Evolutionary conservation across 2,329 filamentous ascomycete genomes (phyloP).

Genomic region (Lecanosticta acicola): DNA sequence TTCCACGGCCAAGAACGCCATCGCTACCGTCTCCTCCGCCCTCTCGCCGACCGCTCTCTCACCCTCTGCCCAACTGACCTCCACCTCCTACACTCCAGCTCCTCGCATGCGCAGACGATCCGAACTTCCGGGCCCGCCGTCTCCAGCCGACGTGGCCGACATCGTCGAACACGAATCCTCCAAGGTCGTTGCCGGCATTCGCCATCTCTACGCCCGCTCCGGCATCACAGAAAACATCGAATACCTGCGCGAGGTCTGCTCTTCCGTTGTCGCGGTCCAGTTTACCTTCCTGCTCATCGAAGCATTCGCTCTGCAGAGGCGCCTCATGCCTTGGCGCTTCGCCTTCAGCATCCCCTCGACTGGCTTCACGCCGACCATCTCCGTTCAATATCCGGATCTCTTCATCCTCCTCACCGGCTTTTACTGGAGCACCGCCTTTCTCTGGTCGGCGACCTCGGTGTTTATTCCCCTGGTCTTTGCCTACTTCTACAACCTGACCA

Average conservation of each 20-base stretch:
- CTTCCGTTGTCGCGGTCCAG: slow-evolving; percentile 67
- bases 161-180: slow-evolving; percentile 67
- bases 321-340: slow-evolving; percentile 66
- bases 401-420: slow-evolving; percentile 67
- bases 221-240: slow-evolving; percentile 62
- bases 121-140: slow-evolving; percentile 58
- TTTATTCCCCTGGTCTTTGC: slow-evolving; percentile 65
- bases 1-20: slow-evolving; percentile 12
- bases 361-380: slow-evolving; percentile 37
- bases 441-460: slow-evolving; percentile 67
- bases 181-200: slow-evolving; percentile 60
- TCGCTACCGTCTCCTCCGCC: slow-evolving; percentile 13
- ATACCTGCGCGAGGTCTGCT: slow-evolving; percentile 62
- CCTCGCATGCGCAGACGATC: slow-evolving; percentile 19
- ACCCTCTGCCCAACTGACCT: slow-evolving; percentile 22
- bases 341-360: slow-evolving; percentile 64
- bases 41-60: slow-evolving; percentile 11
- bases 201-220: slow-evolving; percentile 58
- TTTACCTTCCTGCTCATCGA: slow-evolving; percentile 64
- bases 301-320: slow-evolving; percentile 60
- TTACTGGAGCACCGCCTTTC: slow-evolving; percentile 70
- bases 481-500: slow-evolving; percentile 86
- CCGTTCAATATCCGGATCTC: slow-evolving; percentile 70
- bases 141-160: slow-evolving; percentile 70
- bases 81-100: slow-evolving; percentile 27